These are phyloP conservation scores for Aspergillus diversus DNA, from an alignment of 495 filamentous ascomycete genomes.

Conservation along the genomic window DNA sequence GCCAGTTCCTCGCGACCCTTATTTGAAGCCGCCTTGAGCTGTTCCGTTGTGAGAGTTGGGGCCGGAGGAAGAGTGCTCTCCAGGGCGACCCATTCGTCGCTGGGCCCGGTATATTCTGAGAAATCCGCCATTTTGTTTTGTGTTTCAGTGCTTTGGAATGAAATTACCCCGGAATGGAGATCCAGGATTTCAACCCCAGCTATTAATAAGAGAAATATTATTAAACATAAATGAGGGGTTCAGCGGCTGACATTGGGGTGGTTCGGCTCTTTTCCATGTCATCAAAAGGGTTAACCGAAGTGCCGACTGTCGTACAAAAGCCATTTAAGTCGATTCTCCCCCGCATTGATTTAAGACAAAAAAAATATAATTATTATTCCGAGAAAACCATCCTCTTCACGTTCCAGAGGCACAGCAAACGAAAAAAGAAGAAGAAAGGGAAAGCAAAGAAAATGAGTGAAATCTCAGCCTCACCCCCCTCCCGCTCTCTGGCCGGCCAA, in stretches of 20 bases:
- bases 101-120: conserved; percentile 41
- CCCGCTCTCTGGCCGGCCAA: conserved; percentile 41
- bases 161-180: background rate
- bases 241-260: background rate
- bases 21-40: conserved; percentile 34
- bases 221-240: background rate
- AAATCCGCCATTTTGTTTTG: conserved; percentile 44
- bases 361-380: background rate
- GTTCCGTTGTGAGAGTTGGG: conserved; percentile 27
- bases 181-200: background rate
- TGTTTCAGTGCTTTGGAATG: background rate
- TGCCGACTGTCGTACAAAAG: background rate
- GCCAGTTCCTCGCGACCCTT: conserved; percentile 37
- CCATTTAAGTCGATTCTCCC: background rate
- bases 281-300: conserved; percentile 8
- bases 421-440: background rate
- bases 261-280: background rate
- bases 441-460: conserved; percentile 7
- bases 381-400: background rate
- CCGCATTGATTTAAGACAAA: background rate
- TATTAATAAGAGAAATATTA: background rate
- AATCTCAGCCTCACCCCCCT: conserved; percentile 9
- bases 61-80: conserved; percentile 33
- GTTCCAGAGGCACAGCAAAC: background rate
- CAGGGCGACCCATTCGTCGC: conserved; percentile 46